Base-by-base conservation (phyloP, 129 eudicot genomes). In the Saposhnikovia divaricata region DNA sequence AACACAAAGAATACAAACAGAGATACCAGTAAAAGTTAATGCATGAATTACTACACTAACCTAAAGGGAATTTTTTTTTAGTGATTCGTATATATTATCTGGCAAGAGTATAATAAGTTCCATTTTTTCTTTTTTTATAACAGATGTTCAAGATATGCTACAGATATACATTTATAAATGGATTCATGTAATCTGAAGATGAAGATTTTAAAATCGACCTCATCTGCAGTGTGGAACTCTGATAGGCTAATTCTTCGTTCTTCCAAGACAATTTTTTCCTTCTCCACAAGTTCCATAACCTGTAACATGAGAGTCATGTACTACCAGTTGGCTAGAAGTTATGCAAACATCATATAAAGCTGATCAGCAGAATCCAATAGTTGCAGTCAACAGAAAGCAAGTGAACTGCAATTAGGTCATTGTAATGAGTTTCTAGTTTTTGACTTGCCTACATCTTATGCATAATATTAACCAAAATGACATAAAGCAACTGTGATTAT, bases 221-320 rank as follows among this genome's bases (percentile, higher is more conserved):
- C 96, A 86, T 90, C 96, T 40, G 96, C 96, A 75, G 93, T 87
- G 86, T 92, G 97, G 78, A 95, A 90, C 84, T 94, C 98, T 38
- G 97, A 94, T 76, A 94, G 84, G 82, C 98, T 94, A 43, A 91
- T 83, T 31, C 96, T 88, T 43, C 96, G 86, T 85, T 91, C 98
- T 72, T 88, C 93, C 77, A 94, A 86, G 79, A 83, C 85, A 34
- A 91, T 76, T 9, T 83, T 82, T 85, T 91, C 97, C 86, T 87
- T 91, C 31, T 77, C 85, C 76, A 91, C 97, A 65, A 94, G 93
- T 44, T 94, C 97, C 97, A 94, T 94, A 43, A 94, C 96, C 98
- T 94, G 88, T 66, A 88, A 25, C 18, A 74, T 45, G 79, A 38
- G 46, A 44, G 76, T 70, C 39, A 80, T 15, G 45, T 47, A 21